Base-by-base conservation (phyloP, 495 filamentous ascomycete species). In the Cercophora scortea region DNA sequence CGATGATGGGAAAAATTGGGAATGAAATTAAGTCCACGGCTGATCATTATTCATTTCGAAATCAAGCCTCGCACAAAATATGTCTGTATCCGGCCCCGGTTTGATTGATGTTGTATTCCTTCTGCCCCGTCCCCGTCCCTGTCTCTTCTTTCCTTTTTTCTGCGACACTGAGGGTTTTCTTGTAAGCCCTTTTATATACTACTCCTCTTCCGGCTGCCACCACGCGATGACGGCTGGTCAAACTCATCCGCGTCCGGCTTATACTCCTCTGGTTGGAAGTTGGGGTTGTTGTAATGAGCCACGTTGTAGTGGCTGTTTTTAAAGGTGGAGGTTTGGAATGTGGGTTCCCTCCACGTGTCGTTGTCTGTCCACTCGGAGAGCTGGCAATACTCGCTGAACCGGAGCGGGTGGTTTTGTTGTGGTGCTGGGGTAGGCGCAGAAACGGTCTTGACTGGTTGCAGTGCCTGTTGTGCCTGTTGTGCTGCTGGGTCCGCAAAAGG, bases 241-340 rank as follows among this genome's bases (percentile, higher is more conserved):
- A 57, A 61, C 17, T 73, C 68, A 32, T 74, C 71, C 3, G 60
- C 60, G 8, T 67, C 72, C 15, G 73, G 73, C 46, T 65, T 69
- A 59, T 75, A 81, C 61, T 79, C 77, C 59, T 86, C 82, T 0
- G 89, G 89, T 57, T 91, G 88, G 57, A 94, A 94, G 59, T 92
- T 85, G 49, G 83, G 76, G 60, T 90, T 92, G 56, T 86, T 84
- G 68, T 86, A 92, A 68, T 94, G 89, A 3, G 87, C 87, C 45
- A 82, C 82, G 58, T 91, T 91, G 68, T 87, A 91, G 19, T 88
- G 85, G 19, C 80, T 85, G 54, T 79, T 80, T 52, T 74, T 73
- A 54, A 79, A 78, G 7, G 74, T 74, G 41, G 74, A 72, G 51
- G 80, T 81, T 56, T 77, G 74, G 53, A 74, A 75, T 10, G 70